These are phyloP conservation scores for Acephala macrosclerotiorum DNA, from an alignment of 2,329 filamentous ascomycete genomes.

Conservation along the genomic window DNA sequence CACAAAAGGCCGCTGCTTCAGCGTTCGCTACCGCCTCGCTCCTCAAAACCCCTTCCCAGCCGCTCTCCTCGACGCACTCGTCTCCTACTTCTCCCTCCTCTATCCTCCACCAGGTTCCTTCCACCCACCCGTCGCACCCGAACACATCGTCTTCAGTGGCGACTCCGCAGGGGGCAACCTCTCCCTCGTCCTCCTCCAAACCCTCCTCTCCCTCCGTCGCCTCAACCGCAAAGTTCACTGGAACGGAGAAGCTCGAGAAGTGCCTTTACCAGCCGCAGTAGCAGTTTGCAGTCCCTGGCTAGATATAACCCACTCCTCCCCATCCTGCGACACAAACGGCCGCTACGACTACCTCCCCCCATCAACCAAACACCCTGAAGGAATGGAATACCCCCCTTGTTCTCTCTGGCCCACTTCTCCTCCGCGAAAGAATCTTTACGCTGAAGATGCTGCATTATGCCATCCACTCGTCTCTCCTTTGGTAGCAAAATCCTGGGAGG, in stretches of 20 bases:
- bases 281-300: slow-evolving; percentile 73
- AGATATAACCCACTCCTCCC: slow-evolving; percentile 71
- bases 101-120: slow-evolving; percentile 73
- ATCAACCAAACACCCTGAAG: slow-evolving; percentile 41
- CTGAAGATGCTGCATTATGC: slow-evolving; percentile 58
- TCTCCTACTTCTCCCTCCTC: slow-evolving; percentile 71
- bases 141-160: slow-evolving; percentile 74
- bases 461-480: slow-evolving; percentile 76
- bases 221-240: slow-evolving; percentile 59
- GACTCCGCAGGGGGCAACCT: slow-evolving; percentile 80
- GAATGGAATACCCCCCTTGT: slow-evolving; percentile 54
- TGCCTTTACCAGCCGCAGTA: slow-evolving; percentile 73
- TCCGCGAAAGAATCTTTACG: slow-evolving; percentile 61
- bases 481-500: slow-evolving; percentile 64
- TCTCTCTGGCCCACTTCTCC: slow-evolving; percentile 63
- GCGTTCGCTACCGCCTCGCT: slow-evolving; percentile 75
- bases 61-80: slow-evolving; percentile 74
- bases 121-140: slow-evolving; percentile 69
- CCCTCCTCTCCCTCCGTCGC: slow-evolving; percentile 68
- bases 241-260: slow-evolving; percentile 62
- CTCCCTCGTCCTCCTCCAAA: slow-evolving; percentile 69
- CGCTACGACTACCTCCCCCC: slow-evolving; percentile 70
- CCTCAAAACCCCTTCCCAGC: slow-evolving; percentile 79
- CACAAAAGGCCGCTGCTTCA: slow-evolving; percentile 66
- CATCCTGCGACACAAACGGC: slow-evolving; percentile 58